Evolutionary conservation across 2,329 filamentous ascomycete species (phyloP), one percentile per base, ranked within the genome.

Genomic region (Fusarium nelsonii): DNA sequence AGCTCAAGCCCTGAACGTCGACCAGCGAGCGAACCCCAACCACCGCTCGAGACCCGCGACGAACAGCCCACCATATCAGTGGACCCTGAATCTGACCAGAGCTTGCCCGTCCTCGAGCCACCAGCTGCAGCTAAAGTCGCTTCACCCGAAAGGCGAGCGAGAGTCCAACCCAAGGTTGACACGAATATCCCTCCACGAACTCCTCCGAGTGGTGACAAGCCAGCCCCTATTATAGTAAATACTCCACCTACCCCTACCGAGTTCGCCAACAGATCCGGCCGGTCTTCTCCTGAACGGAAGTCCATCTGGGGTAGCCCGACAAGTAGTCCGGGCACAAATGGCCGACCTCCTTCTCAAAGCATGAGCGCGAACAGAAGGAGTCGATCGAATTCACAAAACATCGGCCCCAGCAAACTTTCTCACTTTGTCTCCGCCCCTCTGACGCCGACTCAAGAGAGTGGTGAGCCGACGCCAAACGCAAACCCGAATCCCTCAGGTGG

Each of bases 341-440:
- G 90, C 65, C 84, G 88, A 45, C 89, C 90, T 37, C 86, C 66
- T 44, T 66, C 89, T 70, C 89, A 88, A 74, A 91, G 87, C 75
- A 92, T 92, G 88, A 92, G 90, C 80, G 88, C 90, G 60, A 92
- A 94, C 65, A 80, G 84, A 74, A 82, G 85, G 70, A 78, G 77
- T 63, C 83, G 84, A 75, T 84, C 88, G 83, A 82, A 82, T 75
- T 87, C 85, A 66, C 80, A 79, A 63, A 85, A 79, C 59, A 80
- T 89, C 68, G 86, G 85, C 43, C 94, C 94, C 33, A 97, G 94
- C 85, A 97, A 97, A 81, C 85, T 97, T 37, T 97, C 94, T 33
- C 94, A 88, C 69, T 89, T 90, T 50, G 90, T 90, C 68, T 85
- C 87, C 56, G 88, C 87, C 16, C 91, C 94, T 10, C 83, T 96